Conservation (phyloP, 257 asterid genomes). For the Solanum bukasovii region DNA sequence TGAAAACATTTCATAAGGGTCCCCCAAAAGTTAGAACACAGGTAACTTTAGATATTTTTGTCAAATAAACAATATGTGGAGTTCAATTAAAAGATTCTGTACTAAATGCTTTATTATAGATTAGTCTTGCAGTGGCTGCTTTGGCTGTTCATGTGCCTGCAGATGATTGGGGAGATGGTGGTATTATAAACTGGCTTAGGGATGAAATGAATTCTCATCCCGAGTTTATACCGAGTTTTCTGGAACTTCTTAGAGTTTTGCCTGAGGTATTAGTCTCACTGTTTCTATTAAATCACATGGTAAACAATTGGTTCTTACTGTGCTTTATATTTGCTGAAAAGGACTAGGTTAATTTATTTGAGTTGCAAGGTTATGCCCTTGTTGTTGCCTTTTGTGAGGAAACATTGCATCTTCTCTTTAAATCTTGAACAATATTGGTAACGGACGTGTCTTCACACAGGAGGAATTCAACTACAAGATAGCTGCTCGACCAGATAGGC, state of each 20-base stretch:
- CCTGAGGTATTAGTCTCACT: conserved; percentile 66
- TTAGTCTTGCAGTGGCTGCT: conserved; percentile 99
- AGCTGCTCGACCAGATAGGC: conserved; percentile 96
- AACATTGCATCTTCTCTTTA: background rate
- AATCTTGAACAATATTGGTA: background rate
- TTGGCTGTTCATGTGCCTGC: conserved; percentile 95
- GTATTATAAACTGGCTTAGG: conserved; percentile 79
- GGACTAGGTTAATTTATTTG: background rate
- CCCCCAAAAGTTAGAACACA: conserved; percentile 96
- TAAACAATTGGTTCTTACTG: background rate
- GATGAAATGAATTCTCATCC: conserved; percentile 89
- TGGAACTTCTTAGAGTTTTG: conserved; percentile 90
- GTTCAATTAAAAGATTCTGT: conserved; percentile 8
- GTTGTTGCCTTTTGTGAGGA: background rate
- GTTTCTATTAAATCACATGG: background rate
- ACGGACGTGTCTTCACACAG: conserved; percentile 24
- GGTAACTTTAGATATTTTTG: conserved; percentile 34
- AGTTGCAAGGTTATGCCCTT: background rate
- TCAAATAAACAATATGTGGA: conserved; percentile 5
- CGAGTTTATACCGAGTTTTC: conserved; percentile 84
- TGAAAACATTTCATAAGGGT: conserved; percentile 87
- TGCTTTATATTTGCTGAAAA: background rate
- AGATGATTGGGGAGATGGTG: conserved; percentile 95
- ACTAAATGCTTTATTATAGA: conserved; percentile 57
- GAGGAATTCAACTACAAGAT: conserved; percentile 93